Conservation (phyloP, 2,329 filamentous ascomycete genomes). For the Exophiala sideris region DNA sequence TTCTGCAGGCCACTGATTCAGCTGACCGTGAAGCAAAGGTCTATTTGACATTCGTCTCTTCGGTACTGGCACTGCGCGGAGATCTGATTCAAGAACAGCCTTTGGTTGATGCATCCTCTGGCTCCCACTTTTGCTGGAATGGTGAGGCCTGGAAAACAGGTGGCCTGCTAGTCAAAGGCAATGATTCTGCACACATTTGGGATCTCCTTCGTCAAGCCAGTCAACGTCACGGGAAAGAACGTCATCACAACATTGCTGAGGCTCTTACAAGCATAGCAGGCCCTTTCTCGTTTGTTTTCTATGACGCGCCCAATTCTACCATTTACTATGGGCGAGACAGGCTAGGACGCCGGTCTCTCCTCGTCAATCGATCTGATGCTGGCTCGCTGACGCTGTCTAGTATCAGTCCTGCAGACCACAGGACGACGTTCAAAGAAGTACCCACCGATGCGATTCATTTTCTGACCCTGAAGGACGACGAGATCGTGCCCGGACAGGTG, state of each 20-base stretch:
- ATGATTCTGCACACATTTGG: constrained; percentile 74
- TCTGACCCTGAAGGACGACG: constrained; percentile 36
- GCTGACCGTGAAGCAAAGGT: constrained; percentile 23
- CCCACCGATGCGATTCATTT: constrained; percentile 78
- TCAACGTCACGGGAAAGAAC: constrained; percentile 15
- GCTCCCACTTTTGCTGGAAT: constrained; percentile 88
- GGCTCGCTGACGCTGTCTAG: constrained; percentile 64
- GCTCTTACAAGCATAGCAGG: constrained; percentile 65
- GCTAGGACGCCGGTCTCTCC: constrained; percentile 77
- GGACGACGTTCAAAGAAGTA: constrained; percentile 58
- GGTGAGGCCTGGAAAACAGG: constrained; percentile 86
- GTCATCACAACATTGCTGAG: constrained; percentile 42
- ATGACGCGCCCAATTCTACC: constrained; percentile 59
- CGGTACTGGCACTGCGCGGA: constrained; percentile 86
- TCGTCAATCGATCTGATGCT: constrained; percentile 41
- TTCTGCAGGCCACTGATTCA: constrained; percentile 32
- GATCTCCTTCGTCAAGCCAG: constrained; percentile 52
- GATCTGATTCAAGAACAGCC: constrained; percentile 70
- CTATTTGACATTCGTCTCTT: constrained; percentile 68
- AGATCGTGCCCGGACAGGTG: constrained; percentile 6
- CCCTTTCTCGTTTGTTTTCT: constrained; percentile 86
- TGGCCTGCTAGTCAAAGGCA: constrained; percentile 58
- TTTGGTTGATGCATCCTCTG: constrained; percentile 54
- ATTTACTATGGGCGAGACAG: constrained; percentile 85
- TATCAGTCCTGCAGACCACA: constrained; percentile 62